Base-by-base conservation (phyloP, 306 rosid genomes). In the Cucumis hystrix region DNA sequence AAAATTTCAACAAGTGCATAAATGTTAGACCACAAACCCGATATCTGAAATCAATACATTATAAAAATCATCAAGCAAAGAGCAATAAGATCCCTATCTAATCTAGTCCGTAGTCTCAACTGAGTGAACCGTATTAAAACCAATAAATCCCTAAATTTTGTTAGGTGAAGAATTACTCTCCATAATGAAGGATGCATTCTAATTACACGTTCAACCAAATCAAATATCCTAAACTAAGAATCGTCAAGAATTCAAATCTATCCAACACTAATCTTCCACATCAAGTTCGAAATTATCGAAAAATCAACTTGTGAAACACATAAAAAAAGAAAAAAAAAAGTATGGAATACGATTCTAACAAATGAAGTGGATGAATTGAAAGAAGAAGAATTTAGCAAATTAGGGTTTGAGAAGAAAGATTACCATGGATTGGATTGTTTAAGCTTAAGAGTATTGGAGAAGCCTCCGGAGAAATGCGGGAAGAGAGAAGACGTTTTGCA, bases 401-500 rank as follows among this genome's bases (percentile, higher is more conserved):
- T 49, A 72, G 60, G 60, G 61, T 72, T 72, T 72, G 13, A 5
- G 16, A 41, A 72, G 21, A 28, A 72, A 15, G 45, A 15, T 72
- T 72, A 72, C 76, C 76, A 51, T 72, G 5, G 76, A 49, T 72
- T 9, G 9, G 76, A 49, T 72, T 9, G 28, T 15, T 43, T 37
- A 2, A 39, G 72, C 17, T 65, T 28, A 49, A 51, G 76, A 51
- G 61, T 72, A 5, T 47, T 3, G 61, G 59, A 49, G 76, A 72
- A 72, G 76, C 7, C 59, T 72, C 59, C 17, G 17, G 61, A 72
- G 76, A 33, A 72, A 16, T 72, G 61, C 61, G 76, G 76, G 61
- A 49, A 25, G 23, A 23, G 41, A 15, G 25, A 7, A 49, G 12
- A 2, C 76, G 57, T 16, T 72, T 8, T 6, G 61, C 43, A 43